A percentile compares a stretch with the other conserved stretches of the same genome.
These are phyloP conservation scores for Penicillium canescens DNA, from an alignment of 495 filamentous ascomycete genomes.

Conservation along the genomic window DNA sequence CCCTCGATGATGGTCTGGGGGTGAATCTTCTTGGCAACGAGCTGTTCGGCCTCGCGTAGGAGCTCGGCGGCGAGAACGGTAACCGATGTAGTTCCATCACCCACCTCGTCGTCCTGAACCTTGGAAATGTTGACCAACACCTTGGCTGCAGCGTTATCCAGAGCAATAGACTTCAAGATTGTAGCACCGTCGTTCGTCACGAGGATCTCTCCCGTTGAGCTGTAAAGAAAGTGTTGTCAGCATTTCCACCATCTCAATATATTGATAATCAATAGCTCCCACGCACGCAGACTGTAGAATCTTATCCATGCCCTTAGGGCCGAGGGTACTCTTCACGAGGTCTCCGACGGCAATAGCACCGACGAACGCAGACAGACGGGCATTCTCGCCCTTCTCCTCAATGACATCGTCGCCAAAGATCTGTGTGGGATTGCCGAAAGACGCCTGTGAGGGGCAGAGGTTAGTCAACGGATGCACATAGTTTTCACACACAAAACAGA, in stretches of 20 bases:
- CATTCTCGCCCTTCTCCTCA: constrained; percentile 99
- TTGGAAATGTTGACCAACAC: constrained; percentile 97
- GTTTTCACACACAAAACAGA: background rate
- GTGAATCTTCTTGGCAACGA: constrained; percentile 96
- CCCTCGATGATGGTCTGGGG: constrained; percentile 99
- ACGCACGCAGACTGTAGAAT: constrained; percentile 95
- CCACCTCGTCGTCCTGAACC: constrained; percentile 98
- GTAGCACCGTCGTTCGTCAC: constrained; percentile 99
- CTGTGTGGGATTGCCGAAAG: constrained; percentile 84
- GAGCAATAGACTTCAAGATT: constrained; percentile 96
- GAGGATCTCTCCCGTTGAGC: constrained; percentile 94
- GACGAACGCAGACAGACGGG: constrained; percentile 93
- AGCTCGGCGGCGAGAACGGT: constrained; percentile 93
- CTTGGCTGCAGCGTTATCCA: constrained; percentile 97
- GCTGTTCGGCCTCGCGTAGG: constrained; percentile 92
- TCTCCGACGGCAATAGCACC: constrained; percentile 98
- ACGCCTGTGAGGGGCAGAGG: constrained; percentile 29
- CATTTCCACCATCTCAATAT: constrained; percentile 17
- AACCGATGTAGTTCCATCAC: constrained; percentile 91
- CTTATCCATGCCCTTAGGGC: constrained; percentile 99
- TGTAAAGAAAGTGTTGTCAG: constrained; percentile 28
- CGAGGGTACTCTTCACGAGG: constrained; percentile 93
- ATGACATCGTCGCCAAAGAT: constrained; percentile 97
- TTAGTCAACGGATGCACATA: constrained; percentile 4
- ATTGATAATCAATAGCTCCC: constrained; percentile 15